These are phyloP conservation scores for Euphorbia tirucalli DNA, from an alignment of 345 rosid species.

Conservation along the genomic window DNA sequence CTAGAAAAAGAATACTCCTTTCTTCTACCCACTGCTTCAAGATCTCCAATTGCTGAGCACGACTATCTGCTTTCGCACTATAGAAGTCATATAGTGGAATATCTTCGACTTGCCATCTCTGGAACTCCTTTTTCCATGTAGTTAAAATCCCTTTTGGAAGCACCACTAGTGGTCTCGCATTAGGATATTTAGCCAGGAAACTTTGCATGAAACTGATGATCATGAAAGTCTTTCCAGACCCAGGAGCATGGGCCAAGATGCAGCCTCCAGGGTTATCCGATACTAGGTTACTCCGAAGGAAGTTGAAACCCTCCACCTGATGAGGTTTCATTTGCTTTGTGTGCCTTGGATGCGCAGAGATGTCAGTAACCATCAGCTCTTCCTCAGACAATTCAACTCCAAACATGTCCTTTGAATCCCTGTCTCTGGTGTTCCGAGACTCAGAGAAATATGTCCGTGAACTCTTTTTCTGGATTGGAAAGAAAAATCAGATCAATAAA, in stretches of 20 bases:
- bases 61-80: conserved; percentile 62
- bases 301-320: conserved; percentile 79
- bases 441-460: conserved; percentile 57
- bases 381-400: conserved; percentile 51
- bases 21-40: conserved; percentile 65
- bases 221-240: conserved; percentile 94
- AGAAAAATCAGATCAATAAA: conserved; percentile 1
- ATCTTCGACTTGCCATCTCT: conserved; percentile 75
- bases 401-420: conserved; percentile 37
- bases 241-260: conserved; percentile 95
- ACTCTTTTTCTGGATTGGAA: conserved; percentile 54
- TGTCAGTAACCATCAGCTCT: conserved; percentile 52
- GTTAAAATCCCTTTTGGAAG: conserved; percentile 83
- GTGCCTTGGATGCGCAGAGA: conserved; percentile 85
- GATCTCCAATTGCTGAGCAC: conserved; percentile 63
- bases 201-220: conserved; percentile 88
- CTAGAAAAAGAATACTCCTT: conserved; percentile 77
- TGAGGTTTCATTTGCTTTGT: conserved; percentile 81
- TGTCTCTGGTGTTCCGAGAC: conserved; percentile 38
- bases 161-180: conserved; percentile 74
- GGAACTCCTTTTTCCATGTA: conserved; percentile 89
- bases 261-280: conserved; percentile 82
- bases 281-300: conserved; percentile 68
- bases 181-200: conserved; percentile 76
- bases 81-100: conserved; percentile 68